Percentiles rank a stretch among this genome's conserved stretches.
Conservation (phyloP, 2,329 filamentous ascomycete genomes). For the Aureobasidium sp. region DNA sequence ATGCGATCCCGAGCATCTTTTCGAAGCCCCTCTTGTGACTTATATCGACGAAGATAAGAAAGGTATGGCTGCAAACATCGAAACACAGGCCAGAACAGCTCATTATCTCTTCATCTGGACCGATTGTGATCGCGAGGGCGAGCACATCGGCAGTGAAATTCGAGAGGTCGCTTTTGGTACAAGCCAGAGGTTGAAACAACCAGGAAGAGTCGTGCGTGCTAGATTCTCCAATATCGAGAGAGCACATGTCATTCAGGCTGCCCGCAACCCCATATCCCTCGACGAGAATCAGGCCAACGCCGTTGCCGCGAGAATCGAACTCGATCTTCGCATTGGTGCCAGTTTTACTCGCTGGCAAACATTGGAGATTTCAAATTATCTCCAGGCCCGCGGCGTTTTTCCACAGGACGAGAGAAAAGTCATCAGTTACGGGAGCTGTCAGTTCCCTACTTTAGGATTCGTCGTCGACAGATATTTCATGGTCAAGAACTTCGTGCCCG, state of each 20-base stretch:
- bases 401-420: conserved; percentile 46
- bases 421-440: conserved; percentile 58
- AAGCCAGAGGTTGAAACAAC: conserved; percentile 56
- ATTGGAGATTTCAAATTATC: conserved; percentile 30
- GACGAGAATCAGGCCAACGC: conserved; percentile 84
- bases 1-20: conserved; percentile 71
- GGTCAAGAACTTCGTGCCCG: conserved; percentile 87
- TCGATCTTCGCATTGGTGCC: conserved; percentile 86
- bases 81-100: conserved; percentile 65
- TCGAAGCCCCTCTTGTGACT: conserved; percentile 69
- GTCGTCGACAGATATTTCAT: conserved; percentile 94
- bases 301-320: conserved; percentile 79
- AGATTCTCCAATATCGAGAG: conserved; percentile 93
- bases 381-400: background rate
- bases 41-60: conserved; percentile 67
- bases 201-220: conserved; percentile 67
- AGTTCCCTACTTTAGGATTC: conserved; percentile 94
- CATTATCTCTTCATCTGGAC: conserved; percentile 91
- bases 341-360: conserved; percentile 89
- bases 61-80: conserved; percentile 77
- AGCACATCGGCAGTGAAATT: conserved; percentile 91
- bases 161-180: conserved; percentile 68
- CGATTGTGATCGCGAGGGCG: conserved; percentile 94
- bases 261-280: conserved; percentile 65
- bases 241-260: conserved; percentile 83